Evolutionary conservation across 495 filamentous ascomycete species (phyloP), one percentile per base, ranked within the genome.

Genomic region (Diplogelasinospora grovesii): DNA sequence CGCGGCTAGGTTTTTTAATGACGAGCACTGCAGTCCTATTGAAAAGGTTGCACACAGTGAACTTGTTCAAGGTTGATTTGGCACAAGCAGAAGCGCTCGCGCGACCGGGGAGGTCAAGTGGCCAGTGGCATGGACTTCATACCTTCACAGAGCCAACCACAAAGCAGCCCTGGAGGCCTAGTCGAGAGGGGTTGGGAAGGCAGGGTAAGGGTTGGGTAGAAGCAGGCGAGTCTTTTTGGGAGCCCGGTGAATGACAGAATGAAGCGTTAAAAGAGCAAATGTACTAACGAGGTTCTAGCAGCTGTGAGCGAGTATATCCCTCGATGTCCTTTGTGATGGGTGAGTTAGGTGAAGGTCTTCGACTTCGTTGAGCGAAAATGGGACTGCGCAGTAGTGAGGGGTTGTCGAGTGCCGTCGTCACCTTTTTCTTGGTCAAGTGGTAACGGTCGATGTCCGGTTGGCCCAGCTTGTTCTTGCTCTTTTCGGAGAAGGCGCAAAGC

Each of bases 81-180:
- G n/a, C n/a, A n/a, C n/a, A 42, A 51, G 50, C 47, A 45, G 49
- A 38, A 41, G 43, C 45, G 43, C 44, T 46, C 50, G 48, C 54
- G 46, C 52, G 50, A 49, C 49, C 50, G 49, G 54, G 56, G 57
- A 60, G 57, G 57, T 60, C 57, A 60, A 54, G 58, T 60, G 57
- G 57, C 49, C 37, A 40, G 48, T 14, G 49, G 43, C 47, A 52
- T 58, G 49, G 54, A 49, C n/a, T n/a, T n/a, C n/a, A n/a, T n/a
- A n/a, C n/a, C n/a, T n/a, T n/a, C n/a, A n/a, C n/a, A n/a, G n/a
- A 52, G 57, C 57, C 57, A 60, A 60, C 49, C 54, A 58, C 19
- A 52, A n/a, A n/a, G n/a, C n/a, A n/a, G n/a, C n/a, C n/a, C n/a
- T n/a, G n/a, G n/a, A n/a, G n/a, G n/a, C n/a, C n/a, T n/a, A n/a